A percentile compares a stretch with the other conserved stretches of the same genome.
Evolutionary conservation across 495 filamentous ascomycete genomes (phyloP).

Genomic region (Xylaria acuta): DNA sequence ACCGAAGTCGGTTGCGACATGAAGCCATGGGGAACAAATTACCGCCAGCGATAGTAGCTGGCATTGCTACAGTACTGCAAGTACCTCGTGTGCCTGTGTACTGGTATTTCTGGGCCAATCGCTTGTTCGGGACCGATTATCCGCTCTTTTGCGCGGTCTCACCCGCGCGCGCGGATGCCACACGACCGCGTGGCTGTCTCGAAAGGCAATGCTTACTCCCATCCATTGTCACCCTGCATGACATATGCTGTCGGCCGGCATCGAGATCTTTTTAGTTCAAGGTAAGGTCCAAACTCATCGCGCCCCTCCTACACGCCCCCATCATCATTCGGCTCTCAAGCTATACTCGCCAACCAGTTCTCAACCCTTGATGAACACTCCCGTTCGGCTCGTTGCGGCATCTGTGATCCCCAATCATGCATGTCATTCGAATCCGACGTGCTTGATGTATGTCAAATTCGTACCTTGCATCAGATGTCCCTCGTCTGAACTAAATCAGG

Average conservation of each 20-base stretch:
- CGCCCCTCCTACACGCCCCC: conserved; percentile 15
- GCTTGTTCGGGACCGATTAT: not conserved
- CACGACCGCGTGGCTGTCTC: conserved; percentile 26
- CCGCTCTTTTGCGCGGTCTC: not conserved
- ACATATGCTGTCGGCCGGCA: conserved; percentile 15
- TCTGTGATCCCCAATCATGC: conserved; percentile 6
- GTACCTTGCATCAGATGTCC: conserved; percentile 14
- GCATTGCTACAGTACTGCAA: not conserved
- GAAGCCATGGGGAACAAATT: not conserved
- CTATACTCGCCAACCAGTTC: conserved; percentile 17
- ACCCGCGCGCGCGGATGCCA: conserved; percentile 16
- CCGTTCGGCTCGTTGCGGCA: conserved; percentile 6
- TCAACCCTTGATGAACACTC: not conserved
- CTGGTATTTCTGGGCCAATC: not conserved
- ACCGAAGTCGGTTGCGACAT: not conserved
- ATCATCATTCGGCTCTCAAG: conserved; percentile 5
- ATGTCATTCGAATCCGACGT: conserved; percentile 11
- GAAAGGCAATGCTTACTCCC: not conserved
- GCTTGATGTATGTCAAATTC: conserved; percentile 10
- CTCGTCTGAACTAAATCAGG: conserved; percentile 19
- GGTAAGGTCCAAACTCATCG: conserved; percentile 11
- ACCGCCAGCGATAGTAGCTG: not conserved
- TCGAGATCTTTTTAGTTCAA: conserved; percentile 15
- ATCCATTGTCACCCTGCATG: conserved; percentile 8
- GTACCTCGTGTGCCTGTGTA: not conserved